Conservation (phyloP, 176 grass and related monocot genomes). For the Carex kokanica region DNA sequence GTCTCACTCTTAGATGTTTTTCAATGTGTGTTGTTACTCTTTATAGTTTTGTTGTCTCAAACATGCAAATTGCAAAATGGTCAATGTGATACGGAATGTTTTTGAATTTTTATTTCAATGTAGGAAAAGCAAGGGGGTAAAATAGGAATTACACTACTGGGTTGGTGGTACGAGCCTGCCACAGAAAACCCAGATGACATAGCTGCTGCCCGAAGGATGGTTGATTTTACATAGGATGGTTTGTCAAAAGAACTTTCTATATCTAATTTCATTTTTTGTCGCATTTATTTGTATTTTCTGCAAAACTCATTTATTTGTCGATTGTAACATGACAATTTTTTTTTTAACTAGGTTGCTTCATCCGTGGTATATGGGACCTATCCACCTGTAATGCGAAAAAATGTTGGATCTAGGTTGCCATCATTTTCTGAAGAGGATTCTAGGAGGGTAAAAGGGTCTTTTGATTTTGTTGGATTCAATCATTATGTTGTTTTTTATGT, state of each 20-base stretch:
- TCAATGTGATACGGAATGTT: neutral
- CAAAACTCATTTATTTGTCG: neutral
- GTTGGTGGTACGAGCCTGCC: slow-evolving; percentile 54
- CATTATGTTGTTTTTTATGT: no score
- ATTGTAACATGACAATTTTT: neutral
- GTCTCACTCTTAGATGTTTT: no score
- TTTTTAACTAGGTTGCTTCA: slow-evolving; percentile 47
- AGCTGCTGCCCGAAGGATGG: slow-evolving; percentile 52
- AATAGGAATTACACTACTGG: slow-evolving; percentile 61
- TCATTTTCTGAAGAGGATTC: slow-evolving; percentile 37
- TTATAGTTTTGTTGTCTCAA: neutral
- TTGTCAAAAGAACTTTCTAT: neutral
- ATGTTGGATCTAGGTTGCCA: slow-evolving; percentile 46
- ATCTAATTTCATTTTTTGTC: neutral
- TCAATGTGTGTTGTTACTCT: neutral
- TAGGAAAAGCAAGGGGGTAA: slow-evolving; percentile 58
- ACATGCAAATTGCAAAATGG: neutral
- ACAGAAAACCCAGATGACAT: slow-evolving; percentile 32
- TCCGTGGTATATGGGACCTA: slow-evolving; percentile 65
- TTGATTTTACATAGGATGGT: slow-evolving; percentile 85
- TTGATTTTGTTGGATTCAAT: slow-evolving; percentile 80
- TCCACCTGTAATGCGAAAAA: slow-evolving; percentile 53
- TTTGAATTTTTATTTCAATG: neutral
- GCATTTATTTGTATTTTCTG: neutral
- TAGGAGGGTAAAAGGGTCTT: slow-evolving; percentile 33